These are phyloP conservation scores for Neurospora sp. DNA, from an alignment of 495 filamentous ascomycete genomes.

Conservation along the genomic window DNA sequence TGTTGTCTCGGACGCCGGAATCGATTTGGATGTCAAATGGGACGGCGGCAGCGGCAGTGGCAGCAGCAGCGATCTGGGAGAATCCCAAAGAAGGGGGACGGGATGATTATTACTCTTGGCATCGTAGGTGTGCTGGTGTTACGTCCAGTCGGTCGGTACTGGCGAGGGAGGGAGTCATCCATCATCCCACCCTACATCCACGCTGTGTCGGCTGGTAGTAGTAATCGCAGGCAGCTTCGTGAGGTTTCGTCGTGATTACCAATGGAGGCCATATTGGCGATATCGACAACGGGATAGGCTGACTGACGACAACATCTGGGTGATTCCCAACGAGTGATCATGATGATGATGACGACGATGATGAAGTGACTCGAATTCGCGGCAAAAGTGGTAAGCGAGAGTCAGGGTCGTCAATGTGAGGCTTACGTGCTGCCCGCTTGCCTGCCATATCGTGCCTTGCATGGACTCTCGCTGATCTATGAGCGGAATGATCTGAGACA, in stretches of 20 bases:
- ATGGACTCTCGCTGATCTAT: not conserved
- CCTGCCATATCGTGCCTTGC: not conserved
- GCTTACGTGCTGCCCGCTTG: not conserved
- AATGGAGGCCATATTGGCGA: not conserved
- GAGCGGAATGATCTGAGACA: not conserved
- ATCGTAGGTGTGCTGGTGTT: not conserved
- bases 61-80: not conserved
- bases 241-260: not conserved
- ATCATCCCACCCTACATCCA: not conserved
- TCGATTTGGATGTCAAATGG: not conserved
- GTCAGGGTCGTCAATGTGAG: not conserved
- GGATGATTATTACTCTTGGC: not conserved
- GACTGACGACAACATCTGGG: not conserved
- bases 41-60: not conserved
- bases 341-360: not conserved
- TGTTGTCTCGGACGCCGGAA: not conserved
- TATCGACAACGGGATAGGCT: not conserved
- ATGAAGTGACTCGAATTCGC: not conserved
- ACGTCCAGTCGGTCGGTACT: not conserved
- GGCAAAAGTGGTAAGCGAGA: not conserved
- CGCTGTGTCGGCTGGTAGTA: not conserved
- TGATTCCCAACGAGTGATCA: not conserved
- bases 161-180: not conserved
- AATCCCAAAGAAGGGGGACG: not conserved
- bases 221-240: not conserved